Evolutionary conservation across 2,329 filamentous ascomycete species (phyloP), one percentile per base, ranked within the genome.

Genomic region (Fusarium pseudograminearum): DNA sequence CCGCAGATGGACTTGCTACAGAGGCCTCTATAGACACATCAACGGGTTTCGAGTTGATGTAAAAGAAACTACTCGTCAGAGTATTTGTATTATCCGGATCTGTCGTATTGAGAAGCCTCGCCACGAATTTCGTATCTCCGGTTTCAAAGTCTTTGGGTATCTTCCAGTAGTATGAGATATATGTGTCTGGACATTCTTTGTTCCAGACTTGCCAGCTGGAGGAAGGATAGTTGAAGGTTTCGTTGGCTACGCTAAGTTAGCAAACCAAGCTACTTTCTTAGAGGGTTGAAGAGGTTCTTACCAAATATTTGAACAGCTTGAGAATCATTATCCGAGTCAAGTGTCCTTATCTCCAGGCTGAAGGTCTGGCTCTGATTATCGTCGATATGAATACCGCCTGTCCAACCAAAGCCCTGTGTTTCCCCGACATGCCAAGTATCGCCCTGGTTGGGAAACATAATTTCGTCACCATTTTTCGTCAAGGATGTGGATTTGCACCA

Each of bases 361-460:
- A 61, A 59, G 1, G 38, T 60, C 0, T 48, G 12, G 10, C 18
- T 61, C 2, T 36, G 56, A 4, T 38, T 38, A n/a, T 41, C 38
- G 7, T 53, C 24, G n/a, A 53, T 22, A 4, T 40, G 20, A 4
- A 30, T 9, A 11, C 59, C 56, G 1, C 56, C 59, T 28, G 45
- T 51, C 59, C 59, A 61, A 3, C 45, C 31, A 11, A 61, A 22
- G 14, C n/a, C 20, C 11, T 38, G 28, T 4, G 56, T 61, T 22
- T 61, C 38, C 24, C 59, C 59, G 3, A n/a, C 15, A 4, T 30
- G 30, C 59, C 59, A 61, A 2, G 31, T 53, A 9, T 44, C 58
- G 1, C 56, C 59, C n/a, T 61, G 45, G 11, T 6, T 12, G 16
- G 59, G 59, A 15, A 36, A 53, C 7, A 61, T 15, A 6, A 61